Evolutionary conservation across 2,329 filamentous ascomycete genomes (phyloP).

Genomic region (Aureobasidium sp.): DNA sequence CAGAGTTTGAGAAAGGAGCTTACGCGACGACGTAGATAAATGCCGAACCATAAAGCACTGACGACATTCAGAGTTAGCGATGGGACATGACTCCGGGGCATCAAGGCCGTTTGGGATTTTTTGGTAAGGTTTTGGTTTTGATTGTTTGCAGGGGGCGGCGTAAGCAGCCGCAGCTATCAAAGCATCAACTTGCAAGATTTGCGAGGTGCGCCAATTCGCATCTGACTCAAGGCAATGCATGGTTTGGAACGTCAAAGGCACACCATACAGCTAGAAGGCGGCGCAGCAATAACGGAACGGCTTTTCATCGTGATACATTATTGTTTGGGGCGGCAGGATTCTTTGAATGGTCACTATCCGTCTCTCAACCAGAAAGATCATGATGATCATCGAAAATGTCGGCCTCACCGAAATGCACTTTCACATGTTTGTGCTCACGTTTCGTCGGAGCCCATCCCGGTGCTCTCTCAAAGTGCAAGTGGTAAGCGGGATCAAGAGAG

Average conservation of each 20-base stretch:
- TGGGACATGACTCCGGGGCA: constrained; percentile 2
- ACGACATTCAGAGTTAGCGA: constrained; percentile 10
- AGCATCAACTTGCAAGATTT: neutral
- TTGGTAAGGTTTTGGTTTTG: neutral
- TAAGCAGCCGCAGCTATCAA: constrained; percentile 1
- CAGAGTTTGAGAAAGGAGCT: constrained; percentile 7
- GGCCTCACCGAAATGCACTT: neutral
- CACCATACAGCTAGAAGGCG: neutral
- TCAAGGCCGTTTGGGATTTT: neutral
- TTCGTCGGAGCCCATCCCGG: neutral
- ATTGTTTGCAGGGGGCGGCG: constrained; percentile 7
- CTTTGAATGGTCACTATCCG: neutral
- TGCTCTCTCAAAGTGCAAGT: neutral
- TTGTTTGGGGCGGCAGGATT: neutral
- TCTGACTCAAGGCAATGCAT: neutral
- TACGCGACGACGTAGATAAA: neutral
- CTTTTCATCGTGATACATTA: neutral
- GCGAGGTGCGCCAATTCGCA: neutral
- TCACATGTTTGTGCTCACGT: neutral
- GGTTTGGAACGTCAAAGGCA: constrained; percentile 1
- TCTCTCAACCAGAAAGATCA: neutral
- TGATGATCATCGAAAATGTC: neutral
- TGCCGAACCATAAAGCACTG: constrained; percentile 9
- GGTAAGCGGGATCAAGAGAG: too few species aligned
- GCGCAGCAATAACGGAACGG: neutral